Conservation (phyloP, 2,329 filamentous ascomycete genomes). For the Chaetomiaceae sp. region DNA sequence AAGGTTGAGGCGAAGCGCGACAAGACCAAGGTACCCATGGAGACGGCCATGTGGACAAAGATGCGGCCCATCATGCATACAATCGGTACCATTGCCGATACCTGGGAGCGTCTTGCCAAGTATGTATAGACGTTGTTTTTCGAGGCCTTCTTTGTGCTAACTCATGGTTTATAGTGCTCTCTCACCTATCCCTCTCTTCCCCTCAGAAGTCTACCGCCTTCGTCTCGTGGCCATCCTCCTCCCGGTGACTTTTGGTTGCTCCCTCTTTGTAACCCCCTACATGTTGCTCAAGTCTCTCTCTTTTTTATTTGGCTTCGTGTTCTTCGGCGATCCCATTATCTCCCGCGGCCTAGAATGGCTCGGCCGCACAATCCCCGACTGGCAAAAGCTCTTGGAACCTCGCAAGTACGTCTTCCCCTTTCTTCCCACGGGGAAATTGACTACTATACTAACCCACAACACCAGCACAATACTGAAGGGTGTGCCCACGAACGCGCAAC, state of each 20-base stretch:
- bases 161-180: constrained; percentile 42
- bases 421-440: constrained; percentile 10
- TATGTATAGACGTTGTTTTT: constrained; percentile 19
- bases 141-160: not conserved
- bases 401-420: constrained; percentile 47
- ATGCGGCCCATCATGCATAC: constrained; percentile 67
- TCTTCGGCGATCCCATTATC: constrained; percentile 77
- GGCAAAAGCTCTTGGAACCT: constrained; percentile 70
- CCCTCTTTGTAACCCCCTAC: constrained; percentile 53
- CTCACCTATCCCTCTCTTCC: constrained; percentile 61
- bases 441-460: constrained; percentile 2
- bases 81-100: constrained; percentile 46
- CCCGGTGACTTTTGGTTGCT: constrained; percentile 49
- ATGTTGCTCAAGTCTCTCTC: constrained; percentile 61
- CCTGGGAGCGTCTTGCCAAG: constrained; percentile 49
- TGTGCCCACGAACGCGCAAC: constrained; percentile 80
- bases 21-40: constrained; percentile 75
- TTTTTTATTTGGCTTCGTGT: constrained; percentile 65
- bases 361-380: constrained; percentile 60
- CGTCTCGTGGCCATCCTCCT: constrained; percentile 51
- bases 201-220: constrained; percentile 47
- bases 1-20: constrained; percentile 54
- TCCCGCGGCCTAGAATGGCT: constrained; percentile 54
- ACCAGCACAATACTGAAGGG: constrained; percentile 64
- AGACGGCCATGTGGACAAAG: constrained; percentile 70